phyloP scores from a whole-genome alignment of 306 rosid genomes.

The Dryas drummondii region DNA sequence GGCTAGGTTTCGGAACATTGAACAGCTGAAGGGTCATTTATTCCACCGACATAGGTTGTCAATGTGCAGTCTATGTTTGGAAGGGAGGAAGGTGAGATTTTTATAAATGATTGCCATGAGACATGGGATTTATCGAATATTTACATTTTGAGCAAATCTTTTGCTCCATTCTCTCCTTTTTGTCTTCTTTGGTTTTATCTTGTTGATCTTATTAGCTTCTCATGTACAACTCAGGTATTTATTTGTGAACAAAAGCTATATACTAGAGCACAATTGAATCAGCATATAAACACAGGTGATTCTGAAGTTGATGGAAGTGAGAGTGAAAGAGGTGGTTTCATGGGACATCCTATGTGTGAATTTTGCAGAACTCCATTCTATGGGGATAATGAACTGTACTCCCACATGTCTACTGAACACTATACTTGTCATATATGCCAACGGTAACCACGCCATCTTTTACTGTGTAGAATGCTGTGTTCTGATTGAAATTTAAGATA shows the following conservation, averaged over 20 bases:
- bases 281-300: conserved; percentile 76
- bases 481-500: neutral
- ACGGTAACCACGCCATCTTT: conserved; percentile 43
- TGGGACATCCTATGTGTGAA: conserved; percentile 94
- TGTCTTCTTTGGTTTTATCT: neutral
- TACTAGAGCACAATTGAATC: conserved; percentile 74
- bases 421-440: conserved; percentile 93
- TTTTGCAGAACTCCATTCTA: conserved; percentile 85
- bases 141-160: neutral
- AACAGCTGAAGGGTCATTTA: conserved; percentile 88
- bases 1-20: conserved; percentile 62
- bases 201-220: neutral
- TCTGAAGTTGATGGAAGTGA: conserved; percentile 97
- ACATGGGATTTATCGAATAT: neutral
- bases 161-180: neutral
- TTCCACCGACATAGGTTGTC: conserved; percentile 71
- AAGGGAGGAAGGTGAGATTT: conserved; percentile 79
- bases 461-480: neutral
- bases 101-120: neutral
- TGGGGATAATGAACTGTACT: conserved; percentile 85
- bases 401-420: conserved; percentile 94
- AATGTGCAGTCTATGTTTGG: conserved; percentile 91
- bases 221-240: conserved; percentile 51
- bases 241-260: conserved; percentile 95
- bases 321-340: conserved; percentile 97